Conservation (phyloP, 2,329 filamentous ascomycete genomes). For the Penicillium sp. region DNA sequence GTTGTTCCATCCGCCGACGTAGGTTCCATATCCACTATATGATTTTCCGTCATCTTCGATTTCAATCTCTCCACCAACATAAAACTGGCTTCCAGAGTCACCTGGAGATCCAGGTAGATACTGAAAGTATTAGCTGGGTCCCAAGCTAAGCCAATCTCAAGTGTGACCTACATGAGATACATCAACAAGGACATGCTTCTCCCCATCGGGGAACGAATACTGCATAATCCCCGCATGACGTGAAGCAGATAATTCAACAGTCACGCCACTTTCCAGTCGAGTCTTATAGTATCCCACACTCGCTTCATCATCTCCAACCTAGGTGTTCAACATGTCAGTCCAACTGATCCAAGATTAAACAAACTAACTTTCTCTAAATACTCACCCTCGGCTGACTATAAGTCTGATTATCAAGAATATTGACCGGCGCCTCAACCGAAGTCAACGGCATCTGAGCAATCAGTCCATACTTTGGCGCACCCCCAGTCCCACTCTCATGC, state of each 20-base stretch:
- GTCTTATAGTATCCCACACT: conserved; percentile 66
- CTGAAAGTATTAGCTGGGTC: conserved; percentile 13
- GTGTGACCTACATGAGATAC: conserved; percentile 44
- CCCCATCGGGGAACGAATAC: conserved; percentile 59
- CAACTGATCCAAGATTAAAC: conserved; percentile 42
- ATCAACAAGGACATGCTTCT: conserved; percentile 65
- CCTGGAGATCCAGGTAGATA: conserved; percentile 50
- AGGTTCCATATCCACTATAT: conserved; percentile 52
- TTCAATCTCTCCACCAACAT: conserved; percentile 44
- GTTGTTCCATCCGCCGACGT: conserved; percentile 48
- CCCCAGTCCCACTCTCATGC: conserved; percentile 53
- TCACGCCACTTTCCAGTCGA: conserved; percentile 57
- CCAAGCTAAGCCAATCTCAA: background rate
- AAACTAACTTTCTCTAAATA: background rate
- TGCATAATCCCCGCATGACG: conserved; percentile 65
- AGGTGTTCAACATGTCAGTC: background rate
- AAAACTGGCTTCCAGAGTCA: conserved; percentile 42
- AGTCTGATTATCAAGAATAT: conserved; percentile 43
- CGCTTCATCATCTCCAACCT: conserved; percentile 53
- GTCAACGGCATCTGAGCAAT: conserved; percentile 39
- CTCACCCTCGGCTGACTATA: conserved; percentile 60
- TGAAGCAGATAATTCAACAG: conserved; percentile 65
- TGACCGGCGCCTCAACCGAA: conserved; percentile 40
- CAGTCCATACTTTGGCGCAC: conserved; percentile 42
- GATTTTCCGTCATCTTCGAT: conserved; percentile 39